Evolutionary conservation across 352 stramenopile species (phyloP).

Genomic region (Paralagenidium karlingii): DNA sequence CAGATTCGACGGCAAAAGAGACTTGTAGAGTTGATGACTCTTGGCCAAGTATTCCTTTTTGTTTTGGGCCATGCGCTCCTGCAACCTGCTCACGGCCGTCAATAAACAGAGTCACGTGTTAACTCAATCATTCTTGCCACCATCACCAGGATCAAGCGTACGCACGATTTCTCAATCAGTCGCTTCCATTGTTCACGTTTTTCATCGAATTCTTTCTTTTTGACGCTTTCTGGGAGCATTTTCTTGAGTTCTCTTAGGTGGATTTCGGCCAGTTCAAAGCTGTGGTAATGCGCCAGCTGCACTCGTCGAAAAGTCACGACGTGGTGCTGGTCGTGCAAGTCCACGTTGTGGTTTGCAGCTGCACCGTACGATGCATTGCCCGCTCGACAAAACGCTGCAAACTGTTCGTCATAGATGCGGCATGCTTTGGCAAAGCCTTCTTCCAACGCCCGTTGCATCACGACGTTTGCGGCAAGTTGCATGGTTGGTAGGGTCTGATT

Average conservation of each 20-base stretch:
- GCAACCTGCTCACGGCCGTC: no score
- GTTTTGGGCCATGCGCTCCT: conserved; percentile 7
- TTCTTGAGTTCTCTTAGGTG: no score
- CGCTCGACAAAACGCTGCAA: background rate
- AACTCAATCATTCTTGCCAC: background rate
- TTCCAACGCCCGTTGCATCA: conserved; percentile 24
- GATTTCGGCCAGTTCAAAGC: background rate
- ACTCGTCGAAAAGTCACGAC: background rate
- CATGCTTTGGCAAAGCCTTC: conserved; percentile 15
- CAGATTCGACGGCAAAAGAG: conserved; percentile 23
- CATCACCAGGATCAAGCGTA: background rate
- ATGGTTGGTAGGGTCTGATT: conserved; percentile 23
- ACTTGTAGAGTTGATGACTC: conserved; percentile 7
- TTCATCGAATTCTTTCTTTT: background rate
- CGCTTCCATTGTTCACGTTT: background rate
- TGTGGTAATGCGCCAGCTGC: background rate
- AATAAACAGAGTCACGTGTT: background rate
- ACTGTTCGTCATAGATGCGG: background rate
- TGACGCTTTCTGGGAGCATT: no score
- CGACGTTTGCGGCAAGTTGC: conserved; percentile 18
- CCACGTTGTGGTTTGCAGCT: conserved; percentile 1
- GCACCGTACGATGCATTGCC: background rate
- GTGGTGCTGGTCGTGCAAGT: background rate
- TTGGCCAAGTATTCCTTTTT: conserved; percentile 1
- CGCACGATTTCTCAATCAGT: background rate